These are phyloP conservation scores for Erodium maritimum DNA, from an alignment of 345 rosid genomes.

Conservation along the genomic window DNA sequence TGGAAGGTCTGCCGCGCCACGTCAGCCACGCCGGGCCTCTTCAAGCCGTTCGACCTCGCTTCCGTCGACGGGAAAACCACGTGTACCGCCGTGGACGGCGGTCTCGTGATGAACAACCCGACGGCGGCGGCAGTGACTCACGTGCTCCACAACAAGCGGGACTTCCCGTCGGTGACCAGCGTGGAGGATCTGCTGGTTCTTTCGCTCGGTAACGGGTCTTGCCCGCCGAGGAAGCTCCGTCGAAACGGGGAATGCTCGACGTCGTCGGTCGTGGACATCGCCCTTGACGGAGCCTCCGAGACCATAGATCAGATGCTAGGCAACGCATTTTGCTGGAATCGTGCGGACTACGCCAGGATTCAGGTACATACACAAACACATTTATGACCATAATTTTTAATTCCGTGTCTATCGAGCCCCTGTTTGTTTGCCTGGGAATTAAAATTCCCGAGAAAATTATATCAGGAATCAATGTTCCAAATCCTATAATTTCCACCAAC, in stretches of 20 bases:
- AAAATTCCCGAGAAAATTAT: no score
- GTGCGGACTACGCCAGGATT: constrained; percentile 85
- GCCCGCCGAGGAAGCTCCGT: constrained; percentile 15
- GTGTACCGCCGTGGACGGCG: constrained; percentile 83
- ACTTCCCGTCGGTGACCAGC: constrained; percentile 70
- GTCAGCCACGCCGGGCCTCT: constrained; percentile 69
- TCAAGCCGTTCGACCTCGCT: constrained; percentile 55
- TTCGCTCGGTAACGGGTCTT: constrained; percentile 73
- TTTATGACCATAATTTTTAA: no score
- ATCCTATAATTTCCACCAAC: not conserved
- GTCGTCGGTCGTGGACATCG: constrained; percentile 60
- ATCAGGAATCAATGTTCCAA: no score
- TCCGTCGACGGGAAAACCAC: constrained; percentile 77
- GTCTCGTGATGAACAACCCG: constrained; percentile 97
- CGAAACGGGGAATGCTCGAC: constrained; percentile 58
- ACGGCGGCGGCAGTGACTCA: constrained; percentile 86
- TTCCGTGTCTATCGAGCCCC: no score
- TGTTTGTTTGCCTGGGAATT: no score
- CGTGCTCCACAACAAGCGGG: constrained; percentile 91
- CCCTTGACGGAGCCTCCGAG: constrained; percentile 84
- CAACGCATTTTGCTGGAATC: constrained; percentile 92
- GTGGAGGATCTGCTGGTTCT: constrained; percentile 81
- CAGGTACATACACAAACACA: no score
- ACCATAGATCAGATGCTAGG: constrained; percentile 90
- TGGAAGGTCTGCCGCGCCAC: constrained; percentile 95